Conservation (phyloP, 352 stramenopile species). For the Globisporangium emineosum region DNA sequence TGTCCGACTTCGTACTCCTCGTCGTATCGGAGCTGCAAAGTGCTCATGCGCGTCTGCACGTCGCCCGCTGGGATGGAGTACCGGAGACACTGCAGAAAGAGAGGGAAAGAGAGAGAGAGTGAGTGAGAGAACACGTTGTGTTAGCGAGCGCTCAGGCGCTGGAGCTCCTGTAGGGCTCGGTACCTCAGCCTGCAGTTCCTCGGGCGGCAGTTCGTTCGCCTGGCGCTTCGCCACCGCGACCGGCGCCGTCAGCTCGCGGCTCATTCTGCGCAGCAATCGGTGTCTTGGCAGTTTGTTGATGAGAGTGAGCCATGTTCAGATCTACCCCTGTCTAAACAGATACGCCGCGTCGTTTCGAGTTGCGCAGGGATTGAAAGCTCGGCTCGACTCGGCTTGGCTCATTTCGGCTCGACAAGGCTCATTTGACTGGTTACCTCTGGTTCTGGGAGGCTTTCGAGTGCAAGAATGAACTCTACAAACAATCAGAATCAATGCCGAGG, state of each 20-base stretch:
- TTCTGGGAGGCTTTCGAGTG: too few species aligned
- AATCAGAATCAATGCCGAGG: too few species aligned
- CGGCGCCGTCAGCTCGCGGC: constrained; percentile 1
- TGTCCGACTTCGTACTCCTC: constrained; percentile 46
- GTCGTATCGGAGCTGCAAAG: constrained; percentile 59
- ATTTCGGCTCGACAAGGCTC: neutral
- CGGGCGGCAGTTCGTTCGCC: constrained; percentile 41
- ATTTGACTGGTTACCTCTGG: too few species aligned
- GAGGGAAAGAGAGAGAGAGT: neutral
- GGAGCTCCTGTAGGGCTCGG: too few species aligned
- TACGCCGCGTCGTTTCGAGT: constrained; percentile 11
- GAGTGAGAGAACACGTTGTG: too few species aligned
- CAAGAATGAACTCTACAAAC: too few species aligned
- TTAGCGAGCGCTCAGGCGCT: too few species aligned
- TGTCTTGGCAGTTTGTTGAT: too few species aligned
- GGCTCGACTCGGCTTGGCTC: neutral
- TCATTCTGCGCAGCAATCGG: too few species aligned
- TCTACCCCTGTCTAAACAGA: constrained; percentile 18
- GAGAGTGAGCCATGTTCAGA: neutral
- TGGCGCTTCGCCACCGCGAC: constrained; percentile 30
- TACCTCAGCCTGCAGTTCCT: constrained; percentile 66
- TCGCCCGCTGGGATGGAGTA: constrained; percentile 56
- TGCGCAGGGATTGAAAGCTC: neutral
- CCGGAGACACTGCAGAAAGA: constrained; percentile 32
- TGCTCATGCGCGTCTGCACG: constrained; percentile 30